Conservation (phyloP, 257 asterid genomes). For the Linaria vulgaris region DNA sequence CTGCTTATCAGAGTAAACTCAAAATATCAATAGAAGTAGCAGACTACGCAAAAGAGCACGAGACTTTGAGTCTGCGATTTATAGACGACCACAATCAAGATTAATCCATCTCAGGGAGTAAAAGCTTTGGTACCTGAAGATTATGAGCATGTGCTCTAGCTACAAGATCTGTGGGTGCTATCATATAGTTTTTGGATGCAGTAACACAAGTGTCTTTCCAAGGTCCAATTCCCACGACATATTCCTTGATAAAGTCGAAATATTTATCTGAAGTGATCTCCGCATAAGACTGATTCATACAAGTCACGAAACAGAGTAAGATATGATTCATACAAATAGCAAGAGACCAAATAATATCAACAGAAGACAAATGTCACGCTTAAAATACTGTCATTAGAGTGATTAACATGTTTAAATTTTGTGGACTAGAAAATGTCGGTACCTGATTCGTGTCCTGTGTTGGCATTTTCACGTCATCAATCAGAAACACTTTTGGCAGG, state of each 20-base stretch:
- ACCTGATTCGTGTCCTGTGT: constrained; percentile 99
- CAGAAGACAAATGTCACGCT: background rate
- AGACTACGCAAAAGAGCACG: too few species aligned
- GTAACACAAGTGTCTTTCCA: constrained; percentile 82
- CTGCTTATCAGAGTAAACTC: background rate
- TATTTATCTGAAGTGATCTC: constrained; percentile 92
- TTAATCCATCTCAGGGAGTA: background rate
- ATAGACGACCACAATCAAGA: background rate
- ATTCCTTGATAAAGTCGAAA: constrained; percentile 77
- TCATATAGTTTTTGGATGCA: constrained; percentile 51
- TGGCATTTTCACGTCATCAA: constrained; percentile 47
- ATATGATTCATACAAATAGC: constrained; percentile 4
- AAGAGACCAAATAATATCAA: background rate
- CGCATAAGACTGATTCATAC: constrained; percentile 60
- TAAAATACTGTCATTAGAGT: background rate
- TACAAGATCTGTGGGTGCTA: constrained; percentile 66
- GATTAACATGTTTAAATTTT: too few species aligned
- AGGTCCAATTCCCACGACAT: constrained; percentile 90
- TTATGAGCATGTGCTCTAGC: constrained; percentile 88
- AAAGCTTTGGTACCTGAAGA: constrained; percentile 64
- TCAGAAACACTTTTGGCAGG: constrained; percentile 79
- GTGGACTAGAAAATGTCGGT: background rate
- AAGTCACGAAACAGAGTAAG: background rate
- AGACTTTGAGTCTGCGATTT: too few species aligned
- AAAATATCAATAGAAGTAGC: background rate